phyloP scores from a whole-genome alignment of 2,329 filamentous ascomycete species.

The Ramichloridium luteum region DNA sequence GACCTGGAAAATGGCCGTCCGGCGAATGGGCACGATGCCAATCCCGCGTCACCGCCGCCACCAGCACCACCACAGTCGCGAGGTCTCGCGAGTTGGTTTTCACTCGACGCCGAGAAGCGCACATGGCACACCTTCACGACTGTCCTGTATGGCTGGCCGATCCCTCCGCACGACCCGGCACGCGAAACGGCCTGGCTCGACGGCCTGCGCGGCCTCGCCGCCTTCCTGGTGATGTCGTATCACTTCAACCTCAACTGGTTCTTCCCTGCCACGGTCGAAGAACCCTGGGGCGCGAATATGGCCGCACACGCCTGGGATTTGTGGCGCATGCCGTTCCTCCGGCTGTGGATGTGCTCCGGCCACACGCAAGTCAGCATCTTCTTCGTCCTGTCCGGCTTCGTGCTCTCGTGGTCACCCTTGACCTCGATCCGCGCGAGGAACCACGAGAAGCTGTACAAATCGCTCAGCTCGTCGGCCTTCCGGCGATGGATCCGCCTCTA shows the following conservation, averaged over 20 bases:
- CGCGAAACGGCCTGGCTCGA: constrained; percentile 7
- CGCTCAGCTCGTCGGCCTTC: constrained; percentile 2
- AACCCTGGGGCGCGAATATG: no score
- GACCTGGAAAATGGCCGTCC: neutral
- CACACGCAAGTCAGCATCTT: constrained; percentile 6
- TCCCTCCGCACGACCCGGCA: no score
- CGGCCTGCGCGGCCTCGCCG: constrained; percentile 6
- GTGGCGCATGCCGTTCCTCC: constrained; percentile 6
- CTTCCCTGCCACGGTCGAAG: no score
- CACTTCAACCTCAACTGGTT: constrained; percentile 4
- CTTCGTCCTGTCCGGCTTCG: constrained; percentile 7
- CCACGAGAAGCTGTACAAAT: constrained; percentile 6
- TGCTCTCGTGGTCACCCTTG: constrained; percentile 4
- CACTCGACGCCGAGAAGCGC: no score
- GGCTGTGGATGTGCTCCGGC: constrained; percentile 3
- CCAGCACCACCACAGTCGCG: neutral
- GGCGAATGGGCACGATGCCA: neutral
- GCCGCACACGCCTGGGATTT: constrained; percentile 3
- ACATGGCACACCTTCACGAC: no score
- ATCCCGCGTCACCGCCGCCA: neutral
- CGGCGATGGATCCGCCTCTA: constrained; percentile 6
- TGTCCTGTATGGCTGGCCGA: no score
- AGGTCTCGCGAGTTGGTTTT: no score
- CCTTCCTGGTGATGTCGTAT: constrained; percentile 5
- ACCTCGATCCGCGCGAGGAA: constrained; percentile 6